A percentile compares a stretch with the other conserved stretches of the same genome.
These are phyloP conservation scores for Wickerhamomyces strasburgensis DNA, from an alignment of 805 yeast species.

Conservation along the genomic window DNA sequence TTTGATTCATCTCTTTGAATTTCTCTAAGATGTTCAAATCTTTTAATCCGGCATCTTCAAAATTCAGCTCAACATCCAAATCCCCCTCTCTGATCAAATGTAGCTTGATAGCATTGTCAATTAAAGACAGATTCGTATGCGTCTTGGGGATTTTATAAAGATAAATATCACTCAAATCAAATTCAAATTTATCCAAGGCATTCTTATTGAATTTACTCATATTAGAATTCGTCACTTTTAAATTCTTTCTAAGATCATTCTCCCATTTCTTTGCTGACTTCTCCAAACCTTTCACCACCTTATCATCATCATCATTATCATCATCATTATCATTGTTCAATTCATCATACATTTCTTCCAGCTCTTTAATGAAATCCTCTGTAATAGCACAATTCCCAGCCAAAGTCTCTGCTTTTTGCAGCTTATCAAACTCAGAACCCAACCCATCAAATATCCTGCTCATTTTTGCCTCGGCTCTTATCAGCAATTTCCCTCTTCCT, in stretches of 20 bases:
- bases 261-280: constrained; percentile 26
- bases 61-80: constrained; percentile 18
- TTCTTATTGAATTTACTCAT: constrained; percentile 27
- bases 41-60: constrained; percentile 23
- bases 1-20: constrained; percentile 26
- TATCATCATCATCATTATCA: background rate
- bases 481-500: too few relatives aligned
- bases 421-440: background rate
- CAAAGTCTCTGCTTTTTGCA: background rate
- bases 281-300: background rate
- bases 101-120: constrained; percentile 39
- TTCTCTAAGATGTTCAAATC: constrained; percentile 18
- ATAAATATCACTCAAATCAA: constrained; percentile 30
- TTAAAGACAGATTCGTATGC: constrained; percentile 17
- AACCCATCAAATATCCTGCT: background rate
- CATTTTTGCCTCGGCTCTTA: too few relatives aligned
- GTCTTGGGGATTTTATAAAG: constrained; percentile 27
- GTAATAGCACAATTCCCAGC: background rate
- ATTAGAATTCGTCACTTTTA: constrained; percentile 24
- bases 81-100: constrained; percentile 47
- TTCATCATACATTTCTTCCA: background rate
- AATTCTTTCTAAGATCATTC: constrained; percentile 22
- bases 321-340: background rate
- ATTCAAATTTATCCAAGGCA: constrained; percentile 26
- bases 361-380: background rate